Conservation (phyloP, 1,284 basidiomycete species). For the Phylloboletellus chloephorus region DNA sequence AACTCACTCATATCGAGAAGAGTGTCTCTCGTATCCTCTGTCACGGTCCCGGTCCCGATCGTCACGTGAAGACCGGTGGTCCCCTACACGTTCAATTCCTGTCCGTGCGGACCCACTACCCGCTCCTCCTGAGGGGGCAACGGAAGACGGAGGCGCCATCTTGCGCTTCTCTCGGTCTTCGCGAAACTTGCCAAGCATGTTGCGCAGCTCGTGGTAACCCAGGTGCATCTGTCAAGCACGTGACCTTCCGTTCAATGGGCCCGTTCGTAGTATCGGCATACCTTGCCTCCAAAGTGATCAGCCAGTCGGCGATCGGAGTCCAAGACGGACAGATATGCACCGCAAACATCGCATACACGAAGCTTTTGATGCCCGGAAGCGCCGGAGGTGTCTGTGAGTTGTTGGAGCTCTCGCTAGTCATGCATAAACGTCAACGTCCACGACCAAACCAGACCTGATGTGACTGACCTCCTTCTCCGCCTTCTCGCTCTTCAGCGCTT, state of each 20-base stretch:
- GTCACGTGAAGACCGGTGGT: constrained; percentile 51
- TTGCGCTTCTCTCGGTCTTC: constrained; percentile 85
- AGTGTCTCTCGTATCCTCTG: constrained; percentile 66
- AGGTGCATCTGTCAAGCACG: constrained; percentile 81
- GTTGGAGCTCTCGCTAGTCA: constrained; percentile 82
- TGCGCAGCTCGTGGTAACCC: constrained; percentile 95
- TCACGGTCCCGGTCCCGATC: constrained; percentile 63
- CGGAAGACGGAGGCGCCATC: constrained; percentile 43
- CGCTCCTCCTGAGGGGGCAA: constrained; percentile 21
- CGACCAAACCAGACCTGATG: not conserved
- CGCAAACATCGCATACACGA: constrained; percentile 98
- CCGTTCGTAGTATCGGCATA: constrained; percentile 38
- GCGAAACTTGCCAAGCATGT: constrained; percentile 85
- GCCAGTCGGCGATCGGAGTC: constrained; percentile 98
- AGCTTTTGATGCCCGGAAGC: constrained; percentile 99
- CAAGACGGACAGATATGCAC: constrained; percentile 94
- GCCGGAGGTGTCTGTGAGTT: constrained; percentile 95
- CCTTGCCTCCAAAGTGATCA: constrained; percentile 99
- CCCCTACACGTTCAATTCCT: constrained; percentile 40
- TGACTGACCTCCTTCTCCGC: constrained; percentile 82
- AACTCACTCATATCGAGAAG: constrained; percentile 72
- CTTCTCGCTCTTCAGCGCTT: constrained; percentile 96
- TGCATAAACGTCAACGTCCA: constrained; percentile 10
- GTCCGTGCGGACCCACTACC: constrained; percentile 35
- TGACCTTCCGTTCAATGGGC: constrained; percentile 17